A percentile compares a stretch with the other conserved stretches of the same genome.
Evolutionary conservation across 2,329 filamentous ascomycete genomes (phyloP).

Genomic region (Cryphonectria carpinicola): DNA sequence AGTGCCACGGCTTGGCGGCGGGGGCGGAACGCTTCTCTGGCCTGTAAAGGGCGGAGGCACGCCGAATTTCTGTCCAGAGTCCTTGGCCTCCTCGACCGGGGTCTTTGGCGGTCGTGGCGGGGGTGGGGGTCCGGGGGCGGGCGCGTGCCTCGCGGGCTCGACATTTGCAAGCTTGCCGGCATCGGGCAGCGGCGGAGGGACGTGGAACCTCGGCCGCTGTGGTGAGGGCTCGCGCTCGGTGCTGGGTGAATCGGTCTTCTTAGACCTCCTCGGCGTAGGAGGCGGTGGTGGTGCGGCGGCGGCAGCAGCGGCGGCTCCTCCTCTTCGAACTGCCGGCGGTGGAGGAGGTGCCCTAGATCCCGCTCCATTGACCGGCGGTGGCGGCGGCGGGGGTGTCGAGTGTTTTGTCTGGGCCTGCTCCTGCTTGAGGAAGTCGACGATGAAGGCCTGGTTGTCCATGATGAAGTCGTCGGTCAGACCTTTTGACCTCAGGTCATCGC

Average conservation of each 20-base stretch:
- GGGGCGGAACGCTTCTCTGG: conserved; percentile 70
- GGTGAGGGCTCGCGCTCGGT: conserved; percentile 61
- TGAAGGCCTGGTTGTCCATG: conserved; percentile 70
- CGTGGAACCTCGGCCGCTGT: conserved; percentile 73
- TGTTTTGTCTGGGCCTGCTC: conserved; percentile 50
- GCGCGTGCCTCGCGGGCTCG: conserved; percentile 49
- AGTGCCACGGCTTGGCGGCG: conserved; percentile 71
- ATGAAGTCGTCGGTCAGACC: conserved; percentile 70
- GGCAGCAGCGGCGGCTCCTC: conserved; percentile 33
- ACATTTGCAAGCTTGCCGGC: conserved; percentile 81
- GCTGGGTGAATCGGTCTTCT: conserved; percentile 50
- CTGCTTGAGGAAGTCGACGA: conserved; percentile 65
- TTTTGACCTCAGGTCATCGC: conserved; percentile 64
- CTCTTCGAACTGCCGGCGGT: conserved; percentile 39
- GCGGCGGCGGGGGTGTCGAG: conserved; percentile 47
- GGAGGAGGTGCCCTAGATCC: conserved; percentile 47
- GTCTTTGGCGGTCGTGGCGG: conserved; percentile 72
- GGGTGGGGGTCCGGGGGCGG: conserved; percentile 65
- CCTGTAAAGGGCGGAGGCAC: conserved; percentile 82
- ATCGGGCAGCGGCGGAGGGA: conserved; percentile 85
- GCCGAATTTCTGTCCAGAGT: conserved; percentile 63
- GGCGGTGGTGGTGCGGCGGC: conserved; percentile 55
- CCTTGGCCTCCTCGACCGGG: conserved; percentile 68
- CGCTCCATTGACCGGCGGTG: conserved; percentile 42
- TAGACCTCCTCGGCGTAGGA: conserved; percentile 63